A percentile compares a stretch with the other conserved stretches of the same genome.
Evolutionary conservation across 2,329 filamentous ascomycete genomes (phyloP).

Genomic region (Exophiala sp.): DNA sequence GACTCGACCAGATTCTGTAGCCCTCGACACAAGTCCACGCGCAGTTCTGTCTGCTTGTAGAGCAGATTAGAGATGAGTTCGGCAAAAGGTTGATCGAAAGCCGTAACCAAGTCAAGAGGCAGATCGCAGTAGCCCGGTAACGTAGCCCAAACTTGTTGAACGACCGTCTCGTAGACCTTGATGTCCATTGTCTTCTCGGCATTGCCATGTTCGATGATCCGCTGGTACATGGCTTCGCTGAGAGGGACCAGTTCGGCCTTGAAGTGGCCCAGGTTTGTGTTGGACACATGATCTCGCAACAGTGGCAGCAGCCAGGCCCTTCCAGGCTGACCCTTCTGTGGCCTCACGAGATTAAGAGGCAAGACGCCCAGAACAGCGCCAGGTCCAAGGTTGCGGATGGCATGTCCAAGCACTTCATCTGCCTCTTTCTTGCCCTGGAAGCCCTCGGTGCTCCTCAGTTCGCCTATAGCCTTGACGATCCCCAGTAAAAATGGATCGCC

Average conservation of each 20-base stretch:
- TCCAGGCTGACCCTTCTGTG: constrained; percentile 70
- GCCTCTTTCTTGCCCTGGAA: constrained; percentile 94
- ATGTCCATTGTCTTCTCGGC: constrained; percentile 89
- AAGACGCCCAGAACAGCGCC: constrained; percentile 74
- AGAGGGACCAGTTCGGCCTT: constrained; percentile 77
- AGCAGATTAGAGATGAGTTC: constrained; percentile 86
- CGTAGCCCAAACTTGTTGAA: constrained; percentile 91
- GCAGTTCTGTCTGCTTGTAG: constrained; percentile 83
- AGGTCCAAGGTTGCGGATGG: constrained; percentile 83
- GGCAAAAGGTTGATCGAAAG: constrained; percentile 83
- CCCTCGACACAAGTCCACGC: constrained; percentile 78
- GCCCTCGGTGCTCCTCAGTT: constrained; percentile 77
- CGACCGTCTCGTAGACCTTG: constrained; percentile 95
- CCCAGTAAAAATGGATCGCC: constrained; percentile 70
- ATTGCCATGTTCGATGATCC: constrained; percentile 72
- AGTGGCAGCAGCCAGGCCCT: constrained; percentile 93
- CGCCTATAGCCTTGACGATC: constrained; percentile 72
- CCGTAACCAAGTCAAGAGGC: constrained; percentile 66
- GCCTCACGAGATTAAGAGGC: constrained; percentile 76
- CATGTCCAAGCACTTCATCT: constrained; percentile 80
- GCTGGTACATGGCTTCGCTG: constrained; percentile 84
- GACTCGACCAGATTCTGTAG: constrained; percentile 86
- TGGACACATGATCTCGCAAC: constrained; percentile 80
- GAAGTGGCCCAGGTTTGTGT: constrained; percentile 83
- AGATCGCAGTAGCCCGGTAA: constrained; percentile 93